Percentiles rank a stretch among this genome's conserved stretches.
Evolutionary conservation across 2,329 filamentous ascomycete genomes (phyloP).

Genomic region (Daldinia sp.): DNA sequence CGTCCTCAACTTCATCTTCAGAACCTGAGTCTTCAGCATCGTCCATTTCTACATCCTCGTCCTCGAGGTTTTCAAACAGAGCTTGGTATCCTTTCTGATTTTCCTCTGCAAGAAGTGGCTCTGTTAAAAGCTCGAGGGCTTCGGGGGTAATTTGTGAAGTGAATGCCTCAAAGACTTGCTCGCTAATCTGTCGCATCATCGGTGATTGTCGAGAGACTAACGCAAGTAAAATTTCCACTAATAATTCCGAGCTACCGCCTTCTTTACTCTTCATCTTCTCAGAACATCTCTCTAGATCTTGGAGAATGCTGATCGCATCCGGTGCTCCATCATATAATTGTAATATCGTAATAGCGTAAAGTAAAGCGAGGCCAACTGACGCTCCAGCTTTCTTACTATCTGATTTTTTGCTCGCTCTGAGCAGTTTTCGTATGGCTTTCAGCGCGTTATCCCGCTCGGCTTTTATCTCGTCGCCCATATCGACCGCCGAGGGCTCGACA

Average conservation of each 20-base stretch:
- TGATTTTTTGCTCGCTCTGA: slow-evolving; percentile 52
- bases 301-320: slow-evolving; percentile 82
- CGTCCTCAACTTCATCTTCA: slow-evolving; percentile 52
- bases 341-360: slow-evolving; percentile 85
- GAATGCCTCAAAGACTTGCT: slow-evolving; percentile 88
- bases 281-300: slow-evolving; percentile 81
- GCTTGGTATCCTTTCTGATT: slow-evolving; percentile 84
- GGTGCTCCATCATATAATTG: slow-evolving; percentile 91
- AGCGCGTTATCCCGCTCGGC: slow-evolving; percentile 61
- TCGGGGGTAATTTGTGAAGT: slow-evolving; percentile 76
- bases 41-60: slow-evolving; percentile 65
- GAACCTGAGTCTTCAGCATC: slow-evolving; percentile 54
- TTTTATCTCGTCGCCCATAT: slow-evolving; percentile 64
- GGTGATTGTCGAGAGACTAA: slow-evolving; percentile 87
- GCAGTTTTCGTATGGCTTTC: slow-evolving; percentile 61
- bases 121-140: slow-evolving; percentile 70
- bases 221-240: slow-evolving; percentile 89
- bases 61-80: slow-evolving; percentile 78
- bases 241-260: slow-evolving; percentile 69
- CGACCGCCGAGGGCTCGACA: slow-evolving; percentile 60
- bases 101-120: slow-evolving; percentile 81
- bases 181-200: slow-evolving; percentile 84
- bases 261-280: slow-evolving; percentile 69
- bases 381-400: slow-evolving; percentile 54
- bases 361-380: slow-evolving; percentile 72